Evolutionary conservation across 2,329 filamentous ascomycete genomes (phyloP), one percentile per base, ranked within the genome.

Genomic region (Fusarium setosum): DNA sequence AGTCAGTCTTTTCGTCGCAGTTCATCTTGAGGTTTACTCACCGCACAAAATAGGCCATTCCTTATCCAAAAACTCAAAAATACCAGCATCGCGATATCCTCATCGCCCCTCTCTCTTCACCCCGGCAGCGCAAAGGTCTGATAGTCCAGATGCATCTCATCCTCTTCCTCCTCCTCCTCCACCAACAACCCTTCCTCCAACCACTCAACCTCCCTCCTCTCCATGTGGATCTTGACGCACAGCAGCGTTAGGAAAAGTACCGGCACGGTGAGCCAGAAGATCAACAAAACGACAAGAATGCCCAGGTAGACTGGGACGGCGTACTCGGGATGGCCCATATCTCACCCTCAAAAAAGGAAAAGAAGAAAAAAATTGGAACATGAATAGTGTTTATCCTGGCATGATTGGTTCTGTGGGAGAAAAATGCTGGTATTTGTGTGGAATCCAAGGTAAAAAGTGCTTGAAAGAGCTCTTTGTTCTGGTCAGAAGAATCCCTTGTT

Each of bases 221-320:
- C 45, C 11, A 67, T 34, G 34, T 44, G 47, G 12, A 23, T 37
- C 29, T 57, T 70, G 6, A 64, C 3, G 13, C 58, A 20, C 13
- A 68, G 20, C 10, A 61, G 15, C 1, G 57, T 20, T 10, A 68
- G 6, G 31, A 70, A 71, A 2, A 61, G 4, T 1, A 58, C 20
- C 11, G 69, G 69, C 6, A 72, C 17, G 2, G 49, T n/a, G 3
- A 71, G 45, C 69, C 69, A 71, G 12, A 70, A 12, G 0, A 60
- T n/a, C 6, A 72, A 38, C 6, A 69, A 31, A 20, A 65, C 32
- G 17, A 49, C 41, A 6, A 70, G 54, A n/a, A 71, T 45, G 3
- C 45, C 29, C 42, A 68, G 35, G 12, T 71, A 71, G 2, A 72
- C 54, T 8, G 62, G 59, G 26, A 72, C 45, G 7, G 58, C 69